Conservation (phyloP, 2,329 filamentous ascomycete genomes). For the Ceratocystis cacaofunesta region DNA sequence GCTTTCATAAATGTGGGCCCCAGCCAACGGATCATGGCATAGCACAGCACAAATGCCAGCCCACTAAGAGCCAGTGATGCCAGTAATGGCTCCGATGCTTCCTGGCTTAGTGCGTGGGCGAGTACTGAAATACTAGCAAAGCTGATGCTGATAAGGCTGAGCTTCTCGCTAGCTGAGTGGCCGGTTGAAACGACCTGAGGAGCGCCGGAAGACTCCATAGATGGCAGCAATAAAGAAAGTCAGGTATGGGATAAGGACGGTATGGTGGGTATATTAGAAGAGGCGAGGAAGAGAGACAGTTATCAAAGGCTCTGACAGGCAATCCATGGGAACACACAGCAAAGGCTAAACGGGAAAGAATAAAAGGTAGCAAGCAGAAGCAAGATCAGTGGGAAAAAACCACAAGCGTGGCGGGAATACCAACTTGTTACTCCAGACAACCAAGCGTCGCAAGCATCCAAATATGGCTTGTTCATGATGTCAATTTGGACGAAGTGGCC, state of each 20-base stretch:
- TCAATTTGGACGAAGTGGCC: neutral
- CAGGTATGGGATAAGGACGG: neutral
- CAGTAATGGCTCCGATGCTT: conserved; percentile 68
- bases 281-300: neutral
- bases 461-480: neutral
- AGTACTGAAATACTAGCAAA: conserved; percentile 59
- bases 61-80: conserved; percentile 78
- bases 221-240: neutral
- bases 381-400: neutral
- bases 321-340: neutral
- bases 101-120: conserved; percentile 61
- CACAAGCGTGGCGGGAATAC: neutral
- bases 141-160: conserved; percentile 46
- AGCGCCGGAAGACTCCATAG: neutral
- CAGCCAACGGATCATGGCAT: conserved; percentile 83
- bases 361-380: neutral
- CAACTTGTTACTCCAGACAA: neutral
- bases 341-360: neutral
- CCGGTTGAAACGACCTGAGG: conserved; percentile 21
- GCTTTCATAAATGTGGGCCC: conserved; percentile 77
- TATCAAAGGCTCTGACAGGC: neutral
- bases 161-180: conserved; percentile 39
- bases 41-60: conserved; percentile 67
- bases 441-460: neutral
- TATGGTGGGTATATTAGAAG: neutral